Evolutionary conservation across 306 rosid genomes (phyloP).

Genomic region (Sindora glabra): DNA sequence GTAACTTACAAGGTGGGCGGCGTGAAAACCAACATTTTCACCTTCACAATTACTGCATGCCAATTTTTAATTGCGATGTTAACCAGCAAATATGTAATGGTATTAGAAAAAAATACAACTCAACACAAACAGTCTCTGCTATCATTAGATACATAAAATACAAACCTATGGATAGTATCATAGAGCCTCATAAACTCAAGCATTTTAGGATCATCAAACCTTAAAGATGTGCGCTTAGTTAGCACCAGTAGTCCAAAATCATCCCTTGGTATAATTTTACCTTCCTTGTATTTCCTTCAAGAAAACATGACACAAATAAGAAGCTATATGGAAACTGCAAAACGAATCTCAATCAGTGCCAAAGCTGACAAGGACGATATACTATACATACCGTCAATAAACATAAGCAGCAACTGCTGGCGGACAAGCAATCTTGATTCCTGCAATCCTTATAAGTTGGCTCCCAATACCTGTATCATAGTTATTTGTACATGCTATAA

Average conservation of each 20-base stretch:
- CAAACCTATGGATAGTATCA: constrained; percentile 86
- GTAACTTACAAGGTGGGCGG: no score
- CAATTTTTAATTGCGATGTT: no score
- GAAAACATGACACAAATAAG: constrained; percentile 8
- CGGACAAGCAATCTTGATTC: constrained; percentile 84
- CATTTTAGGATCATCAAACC: constrained; percentile 84
- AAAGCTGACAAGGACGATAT: constrained; percentile 9
- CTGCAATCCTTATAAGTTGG: constrained; percentile 91
- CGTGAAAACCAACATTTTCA: no score
- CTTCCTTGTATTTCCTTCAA: constrained; percentile 83
- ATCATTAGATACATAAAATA: no score
- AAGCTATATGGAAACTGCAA: constrained; percentile 2
- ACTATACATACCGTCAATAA: constrained; percentile 67
- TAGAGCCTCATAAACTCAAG: constrained; percentile 95
- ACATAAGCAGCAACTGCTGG: constrained; percentile 88
- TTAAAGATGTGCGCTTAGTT: constrained; percentile 89
- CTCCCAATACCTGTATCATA: constrained; percentile 80
- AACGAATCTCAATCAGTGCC: neutral
- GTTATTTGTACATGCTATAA: constrained; percentile 11
- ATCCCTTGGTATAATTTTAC: constrained; percentile 53
- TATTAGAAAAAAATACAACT: no score
- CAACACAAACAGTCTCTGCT: no score
- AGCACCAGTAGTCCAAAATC: constrained; percentile 92
- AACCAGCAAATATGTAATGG: no score
- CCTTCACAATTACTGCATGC: no score